These are phyloP conservation scores for Neophaeococcomyces aloes DNA, from an alignment of 2,329 filamentous ascomycete species.

Conservation along the genomic window DNA sequence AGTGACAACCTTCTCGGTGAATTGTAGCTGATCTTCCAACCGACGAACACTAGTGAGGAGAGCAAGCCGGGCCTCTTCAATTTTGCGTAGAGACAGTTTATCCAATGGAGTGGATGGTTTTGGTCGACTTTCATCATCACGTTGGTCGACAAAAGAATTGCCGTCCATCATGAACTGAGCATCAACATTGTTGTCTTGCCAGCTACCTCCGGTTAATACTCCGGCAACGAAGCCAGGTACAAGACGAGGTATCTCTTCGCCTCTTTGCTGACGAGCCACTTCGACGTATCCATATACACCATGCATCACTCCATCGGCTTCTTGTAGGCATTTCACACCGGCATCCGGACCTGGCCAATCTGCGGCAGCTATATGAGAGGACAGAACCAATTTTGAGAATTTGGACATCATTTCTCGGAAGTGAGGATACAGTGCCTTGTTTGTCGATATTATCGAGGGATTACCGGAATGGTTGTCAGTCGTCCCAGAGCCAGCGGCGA, in stretches of 20 bases:
- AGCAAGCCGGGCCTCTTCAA: constrained; percentile 77
- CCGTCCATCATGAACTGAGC: constrained; percentile 56
- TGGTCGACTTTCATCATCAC: constrained; percentile 63
- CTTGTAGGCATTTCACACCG: constrained; percentile 86
- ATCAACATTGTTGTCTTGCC: constrained; percentile 58
- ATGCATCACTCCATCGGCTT: constrained; percentile 90
- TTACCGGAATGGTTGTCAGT: constrained; percentile 98
- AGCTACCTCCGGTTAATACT: constrained; percentile 72
- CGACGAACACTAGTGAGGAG: constrained; percentile 78
- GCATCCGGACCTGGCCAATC: constrained; percentile 94
- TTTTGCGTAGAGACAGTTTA: constrained; percentile 62
- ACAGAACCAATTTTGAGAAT: constrained; percentile 97
- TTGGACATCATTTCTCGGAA: constrained; percentile 99
- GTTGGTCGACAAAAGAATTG: constrained; percentile 68
- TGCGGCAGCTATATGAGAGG: constrained; percentile 90
- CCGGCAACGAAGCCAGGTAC: constrained; percentile 88
- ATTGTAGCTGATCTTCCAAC: constrained; percentile 69
- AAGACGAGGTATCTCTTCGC: constrained; percentile 84
- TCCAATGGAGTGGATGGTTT: constrained; percentile 65
- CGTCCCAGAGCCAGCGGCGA: constrained; percentile 92
- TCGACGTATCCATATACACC: constrained; percentile 96
- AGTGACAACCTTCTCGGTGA: constrained; percentile 73
- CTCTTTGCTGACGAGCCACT: constrained; percentile 82
- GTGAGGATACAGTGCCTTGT: constrained; percentile 92
- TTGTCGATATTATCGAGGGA: constrained; percentile 97